phyloP scores from a whole-genome alignment of 768 basidiomycete species.

The Stropharia rugosoannulata region DNA sequence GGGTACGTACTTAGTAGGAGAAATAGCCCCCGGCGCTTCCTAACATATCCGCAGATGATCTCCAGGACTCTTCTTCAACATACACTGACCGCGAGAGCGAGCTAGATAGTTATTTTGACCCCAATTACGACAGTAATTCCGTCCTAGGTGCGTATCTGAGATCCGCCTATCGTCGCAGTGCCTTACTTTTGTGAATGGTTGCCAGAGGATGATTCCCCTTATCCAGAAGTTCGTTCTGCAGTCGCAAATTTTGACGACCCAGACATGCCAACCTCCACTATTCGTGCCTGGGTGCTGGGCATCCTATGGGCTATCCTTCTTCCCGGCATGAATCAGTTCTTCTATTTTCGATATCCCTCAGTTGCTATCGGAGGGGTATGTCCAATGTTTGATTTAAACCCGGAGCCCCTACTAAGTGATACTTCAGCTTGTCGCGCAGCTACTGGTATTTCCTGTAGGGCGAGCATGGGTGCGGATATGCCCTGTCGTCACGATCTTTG shows the following conservation, averaged over 20 bases:
- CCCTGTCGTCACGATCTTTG: slow-evolving; percentile 53
- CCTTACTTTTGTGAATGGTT: background rate
- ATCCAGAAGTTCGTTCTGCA: slow-evolving; percentile 79
- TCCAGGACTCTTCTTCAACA: slow-evolving; percentile 24
- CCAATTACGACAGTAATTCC: slow-evolving; percentile 32
- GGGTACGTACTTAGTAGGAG: slow-evolving; percentile 17
- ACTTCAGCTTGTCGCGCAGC: slow-evolving; percentile 59
- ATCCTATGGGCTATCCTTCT: slow-evolving; percentile 56
- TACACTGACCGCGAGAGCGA: slow-evolving; percentile 25
- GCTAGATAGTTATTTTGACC: slow-evolving; percentile 32
- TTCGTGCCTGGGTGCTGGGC: slow-evolving; percentile 65
- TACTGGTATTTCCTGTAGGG: slow-evolving; percentile 70
- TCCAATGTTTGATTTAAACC: slow-evolving; percentile 4
- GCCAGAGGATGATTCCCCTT: slow-evolving; percentile 73
- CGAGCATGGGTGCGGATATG: slow-evolving; percentile 62
- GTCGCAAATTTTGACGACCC: slow-evolving; percentile 75
- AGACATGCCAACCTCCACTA: slow-evolving; percentile 54
- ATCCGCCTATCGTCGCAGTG: background rate
- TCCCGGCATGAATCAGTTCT: slow-evolving; percentile 78
- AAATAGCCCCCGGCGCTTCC: background rate
- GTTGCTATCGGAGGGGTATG: slow-evolving; percentile 55
- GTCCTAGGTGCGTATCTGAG: slow-evolving; percentile 23
- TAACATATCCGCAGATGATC: slow-evolving; percentile 18
- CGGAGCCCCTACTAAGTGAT: background rate
- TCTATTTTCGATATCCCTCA: slow-evolving; percentile 69